Conservation (phyloP, 306 rosid genomes). For the Cucumis sativus region DNA sequence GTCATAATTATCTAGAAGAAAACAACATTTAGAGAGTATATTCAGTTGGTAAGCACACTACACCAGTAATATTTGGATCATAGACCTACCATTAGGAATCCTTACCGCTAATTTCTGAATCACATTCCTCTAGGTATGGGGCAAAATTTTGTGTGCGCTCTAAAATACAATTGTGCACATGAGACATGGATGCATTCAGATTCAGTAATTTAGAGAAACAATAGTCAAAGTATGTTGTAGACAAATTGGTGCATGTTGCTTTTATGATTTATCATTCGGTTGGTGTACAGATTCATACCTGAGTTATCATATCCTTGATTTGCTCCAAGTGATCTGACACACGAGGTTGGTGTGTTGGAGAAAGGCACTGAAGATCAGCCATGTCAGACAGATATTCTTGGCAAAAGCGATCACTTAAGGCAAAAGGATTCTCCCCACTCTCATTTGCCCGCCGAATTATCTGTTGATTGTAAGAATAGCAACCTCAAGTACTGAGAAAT, state of each 20-base stretch:
- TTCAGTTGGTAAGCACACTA: neutral
- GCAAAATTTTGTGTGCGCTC: neutral
- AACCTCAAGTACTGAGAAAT: slow-evolving; percentile 9
- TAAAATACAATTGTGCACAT: neutral
- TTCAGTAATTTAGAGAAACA: neutral
- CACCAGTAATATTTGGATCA: neutral
- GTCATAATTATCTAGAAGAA: neutral
- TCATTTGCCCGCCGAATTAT: slow-evolving; percentile 82
- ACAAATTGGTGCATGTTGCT: neutral
- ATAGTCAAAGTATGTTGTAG: neutral
- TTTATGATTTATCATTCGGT: neutral
- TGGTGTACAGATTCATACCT: slow-evolving; percentile 23
- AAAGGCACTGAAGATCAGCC: slow-evolving; percentile 68
- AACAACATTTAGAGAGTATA: neutral
- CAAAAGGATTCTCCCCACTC: slow-evolving; percentile 62
- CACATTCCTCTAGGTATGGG: neutral
- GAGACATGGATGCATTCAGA: neutral
- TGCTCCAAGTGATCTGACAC: slow-evolving; percentile 84
- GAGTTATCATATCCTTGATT: slow-evolving; percentile 67
- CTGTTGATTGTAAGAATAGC: slow-evolving; percentile 37
- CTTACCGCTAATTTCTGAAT: neutral
- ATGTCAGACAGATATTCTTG: slow-evolving; percentile 69
- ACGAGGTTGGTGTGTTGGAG: slow-evolving; percentile 75
- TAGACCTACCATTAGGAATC: neutral
- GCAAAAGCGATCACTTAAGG: slow-evolving; percentile 61